Percentiles rank a stretch among this genome's conserved stretches.
Conservation (phyloP, 495 filamentous ascomycete genomes). For the Podospora conica region DNA sequence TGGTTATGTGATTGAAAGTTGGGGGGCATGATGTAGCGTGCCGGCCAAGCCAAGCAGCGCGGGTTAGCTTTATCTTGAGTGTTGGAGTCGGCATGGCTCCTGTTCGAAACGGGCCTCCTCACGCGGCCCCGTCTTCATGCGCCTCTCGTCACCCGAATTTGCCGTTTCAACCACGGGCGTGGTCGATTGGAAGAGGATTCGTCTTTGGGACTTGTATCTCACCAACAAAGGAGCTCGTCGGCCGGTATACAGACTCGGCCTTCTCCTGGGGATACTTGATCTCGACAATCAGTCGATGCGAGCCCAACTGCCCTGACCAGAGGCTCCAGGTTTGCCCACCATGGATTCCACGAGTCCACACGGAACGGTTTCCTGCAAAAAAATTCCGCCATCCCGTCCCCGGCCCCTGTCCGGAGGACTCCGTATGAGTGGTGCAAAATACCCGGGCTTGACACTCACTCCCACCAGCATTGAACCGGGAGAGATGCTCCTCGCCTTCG, state of each 20-base stretch:
- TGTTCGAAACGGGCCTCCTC: neutral
- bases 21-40: conserved; percentile 4
- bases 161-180: neutral
- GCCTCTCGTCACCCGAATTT: neutral
- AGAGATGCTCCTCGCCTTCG: neutral
- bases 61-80: conserved; percentile 6
- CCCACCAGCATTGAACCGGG: neutral
- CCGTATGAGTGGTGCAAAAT: neutral
- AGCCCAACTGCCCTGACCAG: neutral
- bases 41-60: neutral
- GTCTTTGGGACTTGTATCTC: neutral
- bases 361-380: neutral
- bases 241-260: too few relatives aligned
- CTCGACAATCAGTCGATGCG: neutral
- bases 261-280: too few relatives aligned
- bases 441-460: neutral
- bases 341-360: neutral
- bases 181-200: neutral
- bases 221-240: too few relatives aligned
- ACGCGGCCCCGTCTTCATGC: conserved; percentile 3
- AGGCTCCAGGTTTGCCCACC: neutral
- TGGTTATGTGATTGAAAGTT: conserved; percentile 6
- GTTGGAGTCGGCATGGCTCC: conserved; percentile 1
- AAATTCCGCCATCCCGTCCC: neutral
- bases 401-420: too few relatives aligned